Evolutionary conservation across 2,329 filamentous ascomycete genomes (phyloP).

Genomic region (Aspergillus costaricaensis): DNA sequence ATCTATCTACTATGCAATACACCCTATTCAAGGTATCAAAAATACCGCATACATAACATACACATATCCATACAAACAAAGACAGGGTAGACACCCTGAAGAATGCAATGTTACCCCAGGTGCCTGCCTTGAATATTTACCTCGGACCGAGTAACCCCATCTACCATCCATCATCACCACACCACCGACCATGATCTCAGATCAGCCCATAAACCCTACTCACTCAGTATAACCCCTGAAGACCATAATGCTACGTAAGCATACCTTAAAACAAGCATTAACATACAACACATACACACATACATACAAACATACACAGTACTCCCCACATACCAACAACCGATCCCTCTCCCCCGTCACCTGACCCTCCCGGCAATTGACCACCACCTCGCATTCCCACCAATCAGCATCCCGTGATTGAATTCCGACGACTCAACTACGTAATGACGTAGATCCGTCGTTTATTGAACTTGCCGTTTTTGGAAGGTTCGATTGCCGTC

Average conservation of each 20-base stretch:
- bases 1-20: no score
- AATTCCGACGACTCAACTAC: slow-evolving; percentile 10
- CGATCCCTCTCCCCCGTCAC: slow-evolving; percentile 3
- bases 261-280: no score
- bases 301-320: neutral
- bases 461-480: slow-evolving; percentile 10
- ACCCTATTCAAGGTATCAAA: no score
- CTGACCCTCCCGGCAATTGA: slow-evolving; percentile 10
- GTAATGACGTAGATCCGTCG: slow-evolving; percentile 11
- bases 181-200: neutral
- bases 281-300: neutral
- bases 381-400: slow-evolving; percentile 1
- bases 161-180: neutral
- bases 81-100: neutral
- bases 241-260: no score
- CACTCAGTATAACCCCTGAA: neutral
- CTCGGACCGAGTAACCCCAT: neutral
- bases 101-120: neutral
- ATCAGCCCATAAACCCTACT: neutral
- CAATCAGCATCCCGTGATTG: slow-evolving; percentile 7
- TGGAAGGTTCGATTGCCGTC: slow-evolving; percentile 7
- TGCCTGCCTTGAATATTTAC: neutral
- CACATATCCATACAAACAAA: neutral
- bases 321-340: neutral
- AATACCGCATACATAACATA: no score